phyloP scores from a whole-genome alignment of 176 grass and related monocot species.

The Raddia distichophylla region DNA sequence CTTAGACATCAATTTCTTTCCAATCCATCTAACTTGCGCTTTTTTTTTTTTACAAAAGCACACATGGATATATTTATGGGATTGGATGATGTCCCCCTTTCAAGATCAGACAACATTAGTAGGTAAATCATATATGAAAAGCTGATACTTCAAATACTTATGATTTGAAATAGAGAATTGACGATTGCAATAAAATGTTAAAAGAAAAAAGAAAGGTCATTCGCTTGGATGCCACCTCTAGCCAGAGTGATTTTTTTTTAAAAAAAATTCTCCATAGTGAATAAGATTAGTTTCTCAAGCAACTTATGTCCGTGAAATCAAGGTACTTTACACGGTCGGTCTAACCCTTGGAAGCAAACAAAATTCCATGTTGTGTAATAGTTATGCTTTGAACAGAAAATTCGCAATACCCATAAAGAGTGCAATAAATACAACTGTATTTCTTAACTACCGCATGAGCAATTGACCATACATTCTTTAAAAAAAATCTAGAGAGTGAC shows the following conservation, averaged over 20 bases:
- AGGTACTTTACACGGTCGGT: constrained; percentile 1
- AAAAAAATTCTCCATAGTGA: neutral
- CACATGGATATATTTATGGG: neutral
- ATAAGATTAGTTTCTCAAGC: neutral
- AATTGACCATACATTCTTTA: neutral
- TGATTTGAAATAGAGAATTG: neutral
- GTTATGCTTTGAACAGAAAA: neutral
- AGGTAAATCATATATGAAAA: neutral
- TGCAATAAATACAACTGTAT: neutral
- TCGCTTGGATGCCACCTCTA: neutral
- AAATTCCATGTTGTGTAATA: neutral
- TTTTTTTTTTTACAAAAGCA: neutral
- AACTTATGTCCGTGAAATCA: neutral
- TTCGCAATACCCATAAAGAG: neutral
- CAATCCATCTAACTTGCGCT: neutral
- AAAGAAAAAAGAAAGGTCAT: neutral
- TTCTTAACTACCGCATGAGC: neutral
- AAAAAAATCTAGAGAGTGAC: neutral
- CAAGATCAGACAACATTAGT: neutral
- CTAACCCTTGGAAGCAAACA: constrained; percentile 16
- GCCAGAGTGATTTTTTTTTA: neutral
- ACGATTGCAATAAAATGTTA: neutral
- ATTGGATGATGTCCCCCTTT: neutral
- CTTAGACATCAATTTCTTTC: neutral
- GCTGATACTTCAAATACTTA: neutral